Base-by-base conservation (phyloP, 2,329 filamentous ascomycete species). In the Stemphylium vesicarium region DNA sequence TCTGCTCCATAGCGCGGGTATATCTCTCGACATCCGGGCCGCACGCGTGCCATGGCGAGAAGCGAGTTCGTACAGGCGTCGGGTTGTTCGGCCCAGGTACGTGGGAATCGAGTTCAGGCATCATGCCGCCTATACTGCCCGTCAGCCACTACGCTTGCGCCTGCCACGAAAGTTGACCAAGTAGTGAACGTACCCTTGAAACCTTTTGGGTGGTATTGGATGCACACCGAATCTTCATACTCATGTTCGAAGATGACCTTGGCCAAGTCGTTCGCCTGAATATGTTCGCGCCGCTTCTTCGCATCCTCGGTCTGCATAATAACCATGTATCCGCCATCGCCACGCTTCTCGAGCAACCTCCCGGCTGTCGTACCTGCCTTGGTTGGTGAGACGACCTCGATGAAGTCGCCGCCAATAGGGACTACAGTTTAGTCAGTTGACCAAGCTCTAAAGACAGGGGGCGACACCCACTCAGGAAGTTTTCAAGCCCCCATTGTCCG, bases 281-380 rank as follows among this genome's bases (percentile, higher is more conserved):
- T 77, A 53, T 76, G 66, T 43, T 69, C 56, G 20, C 74, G 70
- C 18, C 75, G 70, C 41, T 66, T 66, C 16, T 56, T 61, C 6
- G 79, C 79, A 44, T 79, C 74, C 9, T 65, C 59, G 2, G 75
- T 80, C 57, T 81, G 78, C 78, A 81, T 80, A 46, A 80, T 80
- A 50, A 80, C 73, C 78, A 81, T 81, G 60, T 80, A 81, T 4
- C 79, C 79, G 7, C 78, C 77, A 50, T 80, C 75, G 9, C 77
- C 77, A 26, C 73, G 71, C 61, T 78, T 80, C 1, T 71, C 49
- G 13, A 80, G 74, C 4, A 79, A 60, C 29, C 78, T 66, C 7
- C 76, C 75, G 1, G 76, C 79, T 0, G 78, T 77, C 0, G 78
- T 79, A n/a, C 69, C 62, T 1, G 64, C 46, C 33, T 67, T 64